Evolutionary conservation across 805 yeast genomes (phyloP).

Genomic region (Kazachstania taianensis): DNA sequence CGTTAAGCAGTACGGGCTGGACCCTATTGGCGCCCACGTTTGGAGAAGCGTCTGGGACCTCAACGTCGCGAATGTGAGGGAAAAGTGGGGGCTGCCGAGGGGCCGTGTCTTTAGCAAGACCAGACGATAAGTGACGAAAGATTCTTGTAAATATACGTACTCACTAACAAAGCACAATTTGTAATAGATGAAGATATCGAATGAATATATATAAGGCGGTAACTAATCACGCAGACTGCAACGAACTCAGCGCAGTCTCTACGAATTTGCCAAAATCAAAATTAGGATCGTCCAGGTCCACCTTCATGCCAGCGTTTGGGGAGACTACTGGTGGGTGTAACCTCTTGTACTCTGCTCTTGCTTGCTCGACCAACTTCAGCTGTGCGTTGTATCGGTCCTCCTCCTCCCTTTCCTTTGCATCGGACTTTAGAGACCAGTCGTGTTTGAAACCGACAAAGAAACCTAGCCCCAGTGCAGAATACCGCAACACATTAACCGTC

Average conservation of each 20-base stretch:
- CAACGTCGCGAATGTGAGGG: constrained; percentile 57
- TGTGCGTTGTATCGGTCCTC: constrained; percentile 50
- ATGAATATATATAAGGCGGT: too few relatives aligned
- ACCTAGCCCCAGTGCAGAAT: constrained; percentile 85
- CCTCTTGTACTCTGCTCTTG: constrained; percentile 80
- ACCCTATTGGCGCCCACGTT: constrained; percentile 84
- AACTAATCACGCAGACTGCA: constrained; percentile 27
- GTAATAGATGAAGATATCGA: too few relatives aligned
- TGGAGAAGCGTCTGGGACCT: constrained; percentile 85
- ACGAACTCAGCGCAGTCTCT: constrained; percentile 51
- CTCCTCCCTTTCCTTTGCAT: constrained; percentile 50
- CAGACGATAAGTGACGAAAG: constrained; percentile 24
- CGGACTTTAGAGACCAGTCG: constrained; percentile 55
- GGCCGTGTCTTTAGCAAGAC: constrained; percentile 69
- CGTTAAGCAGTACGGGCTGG: constrained; percentile 42
- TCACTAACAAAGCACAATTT: too few relatives aligned
- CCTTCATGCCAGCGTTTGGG: constrained; percentile 35
- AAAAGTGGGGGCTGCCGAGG: constrained; percentile 56
- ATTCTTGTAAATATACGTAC: too few relatives aligned
- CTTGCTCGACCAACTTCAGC: constrained; percentile 71
- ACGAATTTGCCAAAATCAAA: constrained; percentile 71
- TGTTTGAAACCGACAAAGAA: constrained; percentile 80
- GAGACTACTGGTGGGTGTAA: constrained; percentile 37
- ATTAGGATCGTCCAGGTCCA: constrained; percentile 82
- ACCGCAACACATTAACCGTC: constrained; percentile 66